phyloP scores from a whole-genome alignment of 306 rosid genomes.

The Psophocarpus tetragonolobus region DNA sequence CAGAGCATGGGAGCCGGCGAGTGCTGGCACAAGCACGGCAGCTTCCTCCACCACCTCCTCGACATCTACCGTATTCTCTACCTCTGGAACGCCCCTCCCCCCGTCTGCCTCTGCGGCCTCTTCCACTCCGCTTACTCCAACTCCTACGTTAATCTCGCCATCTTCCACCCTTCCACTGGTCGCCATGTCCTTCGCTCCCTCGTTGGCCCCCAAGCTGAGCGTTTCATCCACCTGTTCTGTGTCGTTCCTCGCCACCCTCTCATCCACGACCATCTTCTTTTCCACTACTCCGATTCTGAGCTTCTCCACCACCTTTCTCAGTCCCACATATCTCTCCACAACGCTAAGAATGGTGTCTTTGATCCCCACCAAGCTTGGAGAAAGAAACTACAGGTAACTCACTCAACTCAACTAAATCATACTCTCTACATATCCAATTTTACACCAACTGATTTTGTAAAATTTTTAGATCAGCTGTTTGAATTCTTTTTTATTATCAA shows the following conservation, averaged over 20 bases:
- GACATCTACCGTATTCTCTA: constrained; percentile 71
- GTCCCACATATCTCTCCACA: constrained; percentile 42
- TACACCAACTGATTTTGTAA: too few relatives aligned
- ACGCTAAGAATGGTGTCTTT: constrained; percentile 43
- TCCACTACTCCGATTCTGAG: constrained; percentile 62
- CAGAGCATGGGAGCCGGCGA: constrained; percentile 85
- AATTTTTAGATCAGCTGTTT: too few relatives aligned
- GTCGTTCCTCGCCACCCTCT: constrained; percentile 73
- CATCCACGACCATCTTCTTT: constrained; percentile 79
- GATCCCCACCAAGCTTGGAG: constrained; percentile 62
- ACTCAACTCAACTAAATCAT: too few relatives aligned
- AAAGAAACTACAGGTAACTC: constrained; percentile 62
- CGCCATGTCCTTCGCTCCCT: constrained; percentile 60
- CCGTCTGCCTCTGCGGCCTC: constrained; percentile 78
- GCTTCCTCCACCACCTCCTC: constrained; percentile 75
- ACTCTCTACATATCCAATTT: too few relatives aligned
- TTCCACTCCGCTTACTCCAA: constrained; percentile 95
- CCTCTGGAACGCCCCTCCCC: constrained; percentile 61
- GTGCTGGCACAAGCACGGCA: constrained; percentile 98
- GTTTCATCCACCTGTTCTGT: constrained; percentile 73
- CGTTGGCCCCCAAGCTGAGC: constrained; percentile 70
- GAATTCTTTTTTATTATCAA: too few relatives aligned
- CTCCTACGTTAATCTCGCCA: constrained; percentile 89
- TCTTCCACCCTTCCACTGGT: constrained; percentile 80
- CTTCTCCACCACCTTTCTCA: constrained; percentile 56